phyloP scores from a whole-genome alignment of 306 rosid genomes.

The Lathyrus aphaca region DNA sequence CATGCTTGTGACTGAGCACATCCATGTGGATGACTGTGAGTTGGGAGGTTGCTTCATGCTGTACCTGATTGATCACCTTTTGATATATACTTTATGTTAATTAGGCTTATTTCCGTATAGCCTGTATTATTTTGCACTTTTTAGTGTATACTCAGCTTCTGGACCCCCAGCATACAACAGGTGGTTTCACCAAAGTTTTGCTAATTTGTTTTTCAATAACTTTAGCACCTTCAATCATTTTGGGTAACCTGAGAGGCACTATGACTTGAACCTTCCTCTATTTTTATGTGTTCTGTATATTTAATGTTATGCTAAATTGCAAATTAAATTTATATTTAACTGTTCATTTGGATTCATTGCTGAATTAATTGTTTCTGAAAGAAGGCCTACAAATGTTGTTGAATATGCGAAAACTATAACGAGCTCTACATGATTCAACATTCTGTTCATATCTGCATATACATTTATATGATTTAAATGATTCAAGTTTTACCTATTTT shows the following conservation, averaged over 20 bases:
- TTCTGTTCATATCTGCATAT: background rate
- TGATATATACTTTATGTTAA: background rate
- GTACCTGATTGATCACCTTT: background rate
- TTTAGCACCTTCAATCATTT: no score
- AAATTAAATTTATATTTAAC: no score
- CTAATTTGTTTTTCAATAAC: background rate
- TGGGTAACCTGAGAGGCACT: no score
- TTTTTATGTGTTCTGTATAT: no score
- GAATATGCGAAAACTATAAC: background rate
- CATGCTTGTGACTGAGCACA: background rate
- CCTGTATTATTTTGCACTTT: background rate
- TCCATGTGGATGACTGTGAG: background rate
- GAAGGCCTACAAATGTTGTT: conserved; percentile 9
- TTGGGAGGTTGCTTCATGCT: background rate
- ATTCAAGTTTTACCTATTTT: conserved; percentile 6
- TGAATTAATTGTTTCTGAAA: background rate
- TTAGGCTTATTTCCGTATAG: background rate
- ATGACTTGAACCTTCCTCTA: no score
- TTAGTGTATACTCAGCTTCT: background rate
- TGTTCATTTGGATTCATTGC: background rate
- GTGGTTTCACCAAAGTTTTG: background rate
- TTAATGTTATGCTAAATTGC: no score
- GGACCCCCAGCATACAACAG: background rate
- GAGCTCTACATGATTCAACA: background rate
- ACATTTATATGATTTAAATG: background rate